phyloP scores from a whole-genome alignment of 441 rosid species.

The Omphalea diandra region DNA sequence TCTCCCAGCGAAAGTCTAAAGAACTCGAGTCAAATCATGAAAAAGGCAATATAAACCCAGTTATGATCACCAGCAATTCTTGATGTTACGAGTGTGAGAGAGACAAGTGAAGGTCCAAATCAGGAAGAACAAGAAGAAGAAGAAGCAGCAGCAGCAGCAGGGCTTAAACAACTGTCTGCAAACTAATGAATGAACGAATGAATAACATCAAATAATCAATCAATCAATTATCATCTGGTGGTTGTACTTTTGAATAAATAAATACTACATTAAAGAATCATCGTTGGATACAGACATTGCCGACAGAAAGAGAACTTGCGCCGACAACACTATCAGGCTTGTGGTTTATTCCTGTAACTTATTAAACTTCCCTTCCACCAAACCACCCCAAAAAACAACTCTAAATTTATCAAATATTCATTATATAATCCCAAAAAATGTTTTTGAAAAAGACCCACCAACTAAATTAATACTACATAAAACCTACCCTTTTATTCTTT shows the following conservation, averaged over 20 bases:
- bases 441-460: slow-evolving; percentile 19
- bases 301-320: slow-evolving; percentile 91
- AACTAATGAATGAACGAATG: slow-evolving; percentile 20
- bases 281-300: slow-evolving; percentile 84
- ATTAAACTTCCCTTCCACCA: slow-evolving; percentile 31
- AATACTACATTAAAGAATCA: slow-evolving; percentile 42
- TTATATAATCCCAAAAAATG: not conserved
- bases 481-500: slow-evolving; percentile 6
- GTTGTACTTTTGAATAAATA: slow-evolving; percentile 40
- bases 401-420: not conserved
- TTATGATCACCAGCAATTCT: slow-evolving; percentile 22
- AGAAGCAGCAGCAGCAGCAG: no score
- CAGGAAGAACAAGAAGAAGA: slow-evolving; percentile 14
- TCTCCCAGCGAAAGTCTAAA: not conserved
- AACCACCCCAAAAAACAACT: slow-evolving; percentile 25
- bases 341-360: not conserved
- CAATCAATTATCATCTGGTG: slow-evolving; percentile 20
- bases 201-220: slow-evolving; percentile 13
- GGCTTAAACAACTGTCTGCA: slow-evolving; percentile 11
- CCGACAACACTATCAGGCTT: slow-evolving; percentile 60
- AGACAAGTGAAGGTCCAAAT: slow-evolving; percentile 18
- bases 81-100: slow-evolving; percentile 20
- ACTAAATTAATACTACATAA: not conserved
- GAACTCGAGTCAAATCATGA: not conserved
- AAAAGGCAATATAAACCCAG: slow-evolving; percentile 19